Base-by-base conservation (phyloP, 1,284 basidiomycete genomes). In the Fomes fomentarius region DNA sequence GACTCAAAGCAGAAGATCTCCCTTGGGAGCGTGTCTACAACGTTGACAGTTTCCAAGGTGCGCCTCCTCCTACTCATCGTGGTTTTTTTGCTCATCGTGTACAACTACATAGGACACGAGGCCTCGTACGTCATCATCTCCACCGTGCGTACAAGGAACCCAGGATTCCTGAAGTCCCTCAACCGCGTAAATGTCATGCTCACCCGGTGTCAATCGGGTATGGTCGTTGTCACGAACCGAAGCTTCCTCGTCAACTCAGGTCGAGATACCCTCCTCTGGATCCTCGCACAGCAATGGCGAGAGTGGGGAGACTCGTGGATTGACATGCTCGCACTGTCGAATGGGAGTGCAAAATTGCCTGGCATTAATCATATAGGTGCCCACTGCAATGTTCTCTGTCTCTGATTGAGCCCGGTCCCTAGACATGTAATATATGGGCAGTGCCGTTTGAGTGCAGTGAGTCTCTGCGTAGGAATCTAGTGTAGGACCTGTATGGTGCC, bases 141-240 rank as follows among this genome's bases (percentile, higher is more conserved):
- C 26, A 60, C 85, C 57, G 84, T 87, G n/a, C 78, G 87, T 17
- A 80, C 84, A 15, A 71, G 70, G 17, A 71, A 69, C 6, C 69
- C 83, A 47, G 87, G 87, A 6, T 89, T 89, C 63, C 72, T 89
- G 19, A 63, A 65, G 21, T 81, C 82, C 61, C 60, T 76, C 9
- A 77, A 82, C 34, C 76, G 85, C 15, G 78, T 81, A 46, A 88
- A 88, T 78, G 87, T 88, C 38, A 86, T 88, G 83, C 80, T 64
- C 40, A 57, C 51, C 25, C 59, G 61, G 34, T 52, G 59, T 38
- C 57, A 52, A 50, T 30, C 35, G 11, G 57, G 65, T 35, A 67
- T 67, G 63, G 52, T 62, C 14, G 58, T 67, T 43, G 63, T 62
- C 37, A 64, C 61, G 9, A 60, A 59, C 43, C 61, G 63, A 15